phyloP scores from a whole-genome alignment of 208 protist genomes.

The Novymonas esmeraldas region DNA sequence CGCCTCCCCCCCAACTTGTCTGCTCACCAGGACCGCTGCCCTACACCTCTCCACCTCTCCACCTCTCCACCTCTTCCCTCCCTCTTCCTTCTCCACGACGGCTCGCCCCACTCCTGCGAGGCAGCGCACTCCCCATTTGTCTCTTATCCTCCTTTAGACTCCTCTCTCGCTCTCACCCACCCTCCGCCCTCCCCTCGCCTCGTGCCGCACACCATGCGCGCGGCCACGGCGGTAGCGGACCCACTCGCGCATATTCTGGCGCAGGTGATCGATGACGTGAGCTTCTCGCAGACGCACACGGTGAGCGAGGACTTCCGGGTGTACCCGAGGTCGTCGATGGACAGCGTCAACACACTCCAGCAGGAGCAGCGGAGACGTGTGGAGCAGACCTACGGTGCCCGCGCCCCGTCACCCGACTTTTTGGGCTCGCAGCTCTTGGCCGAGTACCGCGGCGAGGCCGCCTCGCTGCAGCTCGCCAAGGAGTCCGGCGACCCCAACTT shows the following conservation, averaged over 20 bases:
- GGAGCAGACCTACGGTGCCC: slow-evolving; percentile 67
- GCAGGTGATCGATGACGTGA: slow-evolving; percentile 62
- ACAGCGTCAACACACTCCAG: slow-evolving; percentile 72
- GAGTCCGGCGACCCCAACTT: slow-evolving; percentile 48
- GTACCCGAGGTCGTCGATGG: slow-evolving; percentile 61
- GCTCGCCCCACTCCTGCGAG: no score
- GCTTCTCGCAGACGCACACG: slow-evolving; percentile 76
- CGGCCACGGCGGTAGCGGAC: slow-evolving; percentile 26
- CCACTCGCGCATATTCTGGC: slow-evolving; percentile 27
- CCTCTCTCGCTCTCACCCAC: no score
- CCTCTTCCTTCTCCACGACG: no score
- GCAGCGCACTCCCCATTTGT: no score
- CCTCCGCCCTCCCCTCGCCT: no score
- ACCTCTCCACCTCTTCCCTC: no score
- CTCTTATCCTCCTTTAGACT: neutral
- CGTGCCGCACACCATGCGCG: no score
- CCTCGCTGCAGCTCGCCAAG: slow-evolving; percentile 58
- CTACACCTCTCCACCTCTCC: no score
- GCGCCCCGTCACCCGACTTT: slow-evolving; percentile 50
- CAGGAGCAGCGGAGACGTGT: slow-evolving; percentile 79
- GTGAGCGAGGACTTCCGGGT: slow-evolving; percentile 80
- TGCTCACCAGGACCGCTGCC: no score
- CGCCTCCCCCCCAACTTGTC: no score
- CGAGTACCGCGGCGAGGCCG: slow-evolving; percentile 75
- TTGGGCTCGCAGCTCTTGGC: slow-evolving; percentile 69